Evolutionary conservation across 768 basidiomycete genomes (phyloP).

Genomic region (Amanita jacksonii): DNA sequence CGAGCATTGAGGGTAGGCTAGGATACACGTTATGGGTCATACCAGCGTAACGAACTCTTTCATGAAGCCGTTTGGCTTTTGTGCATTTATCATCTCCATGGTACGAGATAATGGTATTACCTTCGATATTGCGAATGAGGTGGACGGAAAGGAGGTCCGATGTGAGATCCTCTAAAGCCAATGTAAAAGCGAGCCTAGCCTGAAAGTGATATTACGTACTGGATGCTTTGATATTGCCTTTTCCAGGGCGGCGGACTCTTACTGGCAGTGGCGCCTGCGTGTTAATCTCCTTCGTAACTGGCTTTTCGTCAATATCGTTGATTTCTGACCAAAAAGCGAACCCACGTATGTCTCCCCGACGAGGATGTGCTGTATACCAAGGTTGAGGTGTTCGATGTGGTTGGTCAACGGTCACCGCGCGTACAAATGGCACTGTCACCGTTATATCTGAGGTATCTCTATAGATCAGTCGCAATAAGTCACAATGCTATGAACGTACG

Average conservation of each 20-base stretch:
- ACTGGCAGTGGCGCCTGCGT: too few species aligned
- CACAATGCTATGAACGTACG: slow-evolving; percentile 30
- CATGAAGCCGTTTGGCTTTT: slow-evolving; percentile 31
- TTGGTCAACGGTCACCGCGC: slow-evolving; percentile 22
- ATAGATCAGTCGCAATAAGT: too few species aligned
- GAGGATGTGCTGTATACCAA: too few species aligned
- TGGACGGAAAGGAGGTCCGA: slow-evolving; percentile 40
- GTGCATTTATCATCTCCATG: slow-evolving; percentile 32
- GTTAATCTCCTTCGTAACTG: too few species aligned
- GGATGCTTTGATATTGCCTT: too few species aligned
- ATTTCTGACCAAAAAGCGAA: too few species aligned
- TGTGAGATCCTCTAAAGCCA: slow-evolving; percentile 25
- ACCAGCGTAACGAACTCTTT: slow-evolving; percentile 40
- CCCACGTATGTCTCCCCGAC: too few species aligned
- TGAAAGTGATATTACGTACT: too few species aligned
- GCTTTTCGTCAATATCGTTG: too few species aligned
- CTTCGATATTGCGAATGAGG: slow-evolving; percentile 32
- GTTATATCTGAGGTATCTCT: slow-evolving; percentile 63
- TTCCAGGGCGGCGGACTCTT: too few species aligned
- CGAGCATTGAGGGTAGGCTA: slow-evolving; percentile 1
- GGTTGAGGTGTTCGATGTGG: not conserved
- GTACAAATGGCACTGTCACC: slow-evolving; percentile 44
- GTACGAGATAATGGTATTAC: slow-evolving; percentile 41
- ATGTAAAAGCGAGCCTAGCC: too few species aligned
- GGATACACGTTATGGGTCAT: not conserved